phyloP scores from a whole-genome alignment of 805 yeast species.

The Candida loeiensis region DNA sequence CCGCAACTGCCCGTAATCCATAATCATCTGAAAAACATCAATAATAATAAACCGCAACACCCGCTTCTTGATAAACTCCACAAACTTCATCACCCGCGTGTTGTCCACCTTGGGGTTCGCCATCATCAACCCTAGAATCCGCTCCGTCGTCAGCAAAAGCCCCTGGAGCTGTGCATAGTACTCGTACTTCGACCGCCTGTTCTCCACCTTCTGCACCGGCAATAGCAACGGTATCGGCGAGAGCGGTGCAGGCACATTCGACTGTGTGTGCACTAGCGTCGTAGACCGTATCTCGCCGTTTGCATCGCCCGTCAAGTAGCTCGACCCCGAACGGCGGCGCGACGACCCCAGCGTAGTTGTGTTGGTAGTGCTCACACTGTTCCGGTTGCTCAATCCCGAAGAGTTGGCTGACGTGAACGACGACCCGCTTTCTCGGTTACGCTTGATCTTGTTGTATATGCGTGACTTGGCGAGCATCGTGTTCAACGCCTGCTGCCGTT shows the following conservation, averaged over 20 bases:
- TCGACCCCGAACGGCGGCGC: conserved; percentile 17
- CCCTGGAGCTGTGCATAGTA: conserved; percentile 29
- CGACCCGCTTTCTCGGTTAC: conserved; percentile 34
- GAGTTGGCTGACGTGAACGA: conserved; percentile 22
- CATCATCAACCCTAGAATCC: conserved; percentile 11
- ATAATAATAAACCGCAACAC: conserved; percentile 36
- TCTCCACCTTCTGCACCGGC: conserved; percentile 25
- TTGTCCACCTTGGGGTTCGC: conserved; percentile 11
- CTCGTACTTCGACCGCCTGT: conserved; percentile 29
- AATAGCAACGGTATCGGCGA: conserved; percentile 15
- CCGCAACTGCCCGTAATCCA: conserved; percentile 27
- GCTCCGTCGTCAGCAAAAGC: conserved; percentile 16
- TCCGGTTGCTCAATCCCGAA: conserved; percentile 18
- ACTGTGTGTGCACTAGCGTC: not conserved
- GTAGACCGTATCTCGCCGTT: not conserved
- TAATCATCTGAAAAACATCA: conserved; percentile 35
- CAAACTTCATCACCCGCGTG: conserved; percentile 22
- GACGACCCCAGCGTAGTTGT: conserved; percentile 21
- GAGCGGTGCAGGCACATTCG: conserved; percentile 4
- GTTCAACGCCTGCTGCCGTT: conserved; percentile 20
- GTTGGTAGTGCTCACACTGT: conserved; percentile 21
- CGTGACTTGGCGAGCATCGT: conserved; percentile 30
- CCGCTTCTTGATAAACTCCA: conserved; percentile 34
- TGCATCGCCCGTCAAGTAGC: conserved; percentile 9
- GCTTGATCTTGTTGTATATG: conserved; percentile 35